Evolutionary conservation across 768 basidiomycete genomes (phyloP).

Genomic region (Hericium rajendrae): DNA sequence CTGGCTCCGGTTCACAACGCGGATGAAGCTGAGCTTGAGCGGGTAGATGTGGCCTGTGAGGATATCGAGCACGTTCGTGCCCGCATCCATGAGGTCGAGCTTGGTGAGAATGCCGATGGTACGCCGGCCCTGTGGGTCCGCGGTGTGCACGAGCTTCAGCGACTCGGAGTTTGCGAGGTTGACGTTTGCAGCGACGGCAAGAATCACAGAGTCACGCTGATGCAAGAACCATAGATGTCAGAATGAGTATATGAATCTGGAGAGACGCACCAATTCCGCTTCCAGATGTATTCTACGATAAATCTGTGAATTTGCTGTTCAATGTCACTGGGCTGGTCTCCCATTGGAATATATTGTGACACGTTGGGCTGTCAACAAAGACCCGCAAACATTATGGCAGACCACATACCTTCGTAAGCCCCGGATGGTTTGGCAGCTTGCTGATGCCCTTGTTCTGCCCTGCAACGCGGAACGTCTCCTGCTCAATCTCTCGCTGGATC

Average conservation of each 20-base stretch:
- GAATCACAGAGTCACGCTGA: conserved; percentile 88
- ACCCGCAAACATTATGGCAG: too few species aligned
- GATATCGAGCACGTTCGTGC: conserved; percentile 94
- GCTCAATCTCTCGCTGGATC: conserved; percentile 93
- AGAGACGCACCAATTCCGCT: conserved; percentile 76
- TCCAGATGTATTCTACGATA: conserved; percentile 93
- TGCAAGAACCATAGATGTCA: background rate
- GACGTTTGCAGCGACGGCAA: conserved; percentile 94
- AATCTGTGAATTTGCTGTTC: conserved; percentile 92
- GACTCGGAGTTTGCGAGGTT: conserved; percentile 98
- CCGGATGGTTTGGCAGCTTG: conserved; percentile 93
- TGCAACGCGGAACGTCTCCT: conserved; percentile 93
- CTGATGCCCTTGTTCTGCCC: conserved; percentile 99
- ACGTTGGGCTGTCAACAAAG: background rate
- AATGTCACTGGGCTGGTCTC: conserved; percentile 96
- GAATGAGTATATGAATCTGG: background rate
- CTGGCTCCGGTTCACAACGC: conserved; percentile 95
- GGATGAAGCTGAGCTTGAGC: conserved; percentile 95
- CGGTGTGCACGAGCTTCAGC: conserved; percentile 88
- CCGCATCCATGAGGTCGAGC: conserved; percentile 98
- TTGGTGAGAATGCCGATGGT: conserved; percentile 98
- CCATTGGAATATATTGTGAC: conserved; percentile 70
- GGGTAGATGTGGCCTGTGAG: conserved; percentile 96
- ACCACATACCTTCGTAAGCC: conserved; percentile 80
- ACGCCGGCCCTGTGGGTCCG: conserved; percentile 92